Evolutionary conservation across 495 filamentous ascomycete genomes (phyloP), one percentile per base, ranked within the genome.

Genomic region (Penicillium riverlandense): DNA sequence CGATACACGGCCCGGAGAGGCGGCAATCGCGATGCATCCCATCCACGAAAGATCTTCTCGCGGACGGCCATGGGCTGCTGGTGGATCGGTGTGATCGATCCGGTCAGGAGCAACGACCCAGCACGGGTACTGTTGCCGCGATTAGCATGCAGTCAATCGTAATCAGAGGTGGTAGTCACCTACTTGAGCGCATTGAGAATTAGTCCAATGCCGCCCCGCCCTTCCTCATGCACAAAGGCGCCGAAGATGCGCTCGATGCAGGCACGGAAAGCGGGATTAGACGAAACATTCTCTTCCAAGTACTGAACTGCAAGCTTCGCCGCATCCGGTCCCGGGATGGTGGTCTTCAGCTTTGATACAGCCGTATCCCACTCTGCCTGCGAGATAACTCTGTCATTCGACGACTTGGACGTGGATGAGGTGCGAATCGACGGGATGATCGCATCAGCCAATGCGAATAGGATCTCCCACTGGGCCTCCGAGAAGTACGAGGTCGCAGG

Each of bases 81-180:
- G 41, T 84, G 74, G 15, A 89, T 61, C 0, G 78, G 76, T 1
- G 71, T 82, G 29, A 68, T 67, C 15, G 78, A 79, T 15, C 84
- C 83, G 0, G 85, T 89, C 13, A 83, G 59, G 11, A 86, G 59
- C 11, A 87, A 57, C 30, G 80, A 87, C 8, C 85, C 86, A 0
- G 79, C 63, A n/a, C 73, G 73, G 28, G 84, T 85, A 47, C 84
- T 90, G 55, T 22, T 22, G 22, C 22, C 22, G 6, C 22, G 22
- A 4, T 22, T 22, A 22, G 22, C 22, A 22, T 22, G 4, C 22
- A 22, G 22, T 3, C 22, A 3, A 22, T 22, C 2, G 22, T 6
- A 22, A 11, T 39, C 13, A 33, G 4, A 30, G 6, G 15, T 4
- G 35, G 1, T 38, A 38, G 44, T 22, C 4, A 51, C 73, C 44